phyloP scores from a whole-genome alignment of 2,329 filamentous ascomycete species.

The Huntiella bhutanensis region DNA sequence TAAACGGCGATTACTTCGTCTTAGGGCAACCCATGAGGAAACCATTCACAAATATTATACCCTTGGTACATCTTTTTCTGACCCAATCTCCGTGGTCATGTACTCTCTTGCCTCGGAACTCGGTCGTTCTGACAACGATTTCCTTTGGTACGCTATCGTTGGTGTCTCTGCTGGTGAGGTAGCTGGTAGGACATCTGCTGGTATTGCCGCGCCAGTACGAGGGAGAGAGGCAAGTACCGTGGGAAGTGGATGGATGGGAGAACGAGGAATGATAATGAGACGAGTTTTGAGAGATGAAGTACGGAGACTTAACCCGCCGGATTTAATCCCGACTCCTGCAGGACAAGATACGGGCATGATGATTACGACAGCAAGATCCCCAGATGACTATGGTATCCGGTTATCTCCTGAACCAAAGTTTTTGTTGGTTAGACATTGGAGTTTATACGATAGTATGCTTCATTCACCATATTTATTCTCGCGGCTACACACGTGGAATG shows the following conservation, averaged over 20 bases:
- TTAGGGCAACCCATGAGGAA: slow-evolving; percentile 59
- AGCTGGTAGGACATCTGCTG: slow-evolving; percentile 69
- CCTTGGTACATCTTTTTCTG: slow-evolving; percentile 75
- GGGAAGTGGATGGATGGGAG: slow-evolving; percentile 58
- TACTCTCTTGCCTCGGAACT: slow-evolving; percentile 91
- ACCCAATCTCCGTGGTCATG: slow-evolving; percentile 84
- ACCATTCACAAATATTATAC: slow-evolving; percentile 70
- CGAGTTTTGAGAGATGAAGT: slow-evolving; percentile 85
- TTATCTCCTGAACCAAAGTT: slow-evolving; percentile 88
- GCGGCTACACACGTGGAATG: slow-evolving; percentile 83
- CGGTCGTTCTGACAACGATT: slow-evolving; percentile 87
- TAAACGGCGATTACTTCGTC: slow-evolving; percentile 50
- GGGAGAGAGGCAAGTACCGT: slow-evolving; percentile 29
- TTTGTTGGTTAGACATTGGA: slow-evolving; percentile 87
- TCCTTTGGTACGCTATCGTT: slow-evolving; percentile 87
- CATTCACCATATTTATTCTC: slow-evolving; percentile 91
- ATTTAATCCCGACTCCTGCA: slow-evolving; percentile 27
- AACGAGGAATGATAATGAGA: slow-evolving; percentile 65
- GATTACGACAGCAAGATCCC: slow-evolving; percentile 69
- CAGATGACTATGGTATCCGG: slow-evolving; percentile 80
- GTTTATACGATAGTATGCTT: slow-evolving; percentile 93
- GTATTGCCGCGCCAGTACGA: slow-evolving; percentile 44
- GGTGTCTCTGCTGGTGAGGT: slow-evolving; percentile 88
- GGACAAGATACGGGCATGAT: slow-evolving; percentile 64
- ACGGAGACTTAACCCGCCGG: slow-evolving; percentile 71